These are phyloP conservation scores for Phylloporus sp. DNA, from an alignment of 768 basidiomycete genomes.

Conservation along the genomic window DNA sequence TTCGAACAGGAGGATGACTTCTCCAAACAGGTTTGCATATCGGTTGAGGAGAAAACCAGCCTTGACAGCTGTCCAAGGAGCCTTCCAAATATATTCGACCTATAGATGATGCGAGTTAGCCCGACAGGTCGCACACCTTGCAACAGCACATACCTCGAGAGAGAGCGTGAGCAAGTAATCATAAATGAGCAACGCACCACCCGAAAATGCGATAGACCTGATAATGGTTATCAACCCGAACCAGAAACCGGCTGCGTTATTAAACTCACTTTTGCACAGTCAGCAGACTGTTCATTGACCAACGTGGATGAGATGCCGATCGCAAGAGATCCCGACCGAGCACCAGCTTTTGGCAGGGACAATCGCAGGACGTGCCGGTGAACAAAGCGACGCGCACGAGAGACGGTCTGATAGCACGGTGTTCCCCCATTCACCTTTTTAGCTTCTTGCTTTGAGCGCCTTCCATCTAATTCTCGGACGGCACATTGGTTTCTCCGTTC, in stretches of 20 bases:
- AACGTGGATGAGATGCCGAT: not conserved
- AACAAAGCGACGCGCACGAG: not conserved
- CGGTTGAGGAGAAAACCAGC: conserved; percentile 13
- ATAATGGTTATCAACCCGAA: not conserved
- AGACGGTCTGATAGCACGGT: not conserved
- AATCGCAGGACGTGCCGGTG: not conserved
- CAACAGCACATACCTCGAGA: conserved; percentile 3
- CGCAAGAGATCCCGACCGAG: not conserved
- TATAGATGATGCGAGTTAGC: not conserved
- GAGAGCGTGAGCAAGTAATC: conserved; percentile 11
- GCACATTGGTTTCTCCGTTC: not conserved
- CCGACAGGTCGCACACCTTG: not conserved
- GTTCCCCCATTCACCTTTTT: not conserved
- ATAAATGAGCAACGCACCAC: conserved; percentile 2
- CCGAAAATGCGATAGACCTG: conserved; percentile 5
- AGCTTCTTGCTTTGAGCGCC: not conserved
- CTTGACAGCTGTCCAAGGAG: conserved; percentile 12
- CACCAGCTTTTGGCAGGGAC: not conserved
- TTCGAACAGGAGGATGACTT: conserved; percentile 4
- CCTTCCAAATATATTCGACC: conserved; percentile 16
- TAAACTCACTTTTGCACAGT: not conserved
- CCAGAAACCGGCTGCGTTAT: not conserved
- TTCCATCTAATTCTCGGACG: not conserved
- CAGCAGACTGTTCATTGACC: not conserved
- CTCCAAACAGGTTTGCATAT: conserved; percentile 16